These are phyloP conservation scores for Spiraea crenata DNA, from an alignment of 331 rosid genomes.

Conservation along the genomic window DNA sequence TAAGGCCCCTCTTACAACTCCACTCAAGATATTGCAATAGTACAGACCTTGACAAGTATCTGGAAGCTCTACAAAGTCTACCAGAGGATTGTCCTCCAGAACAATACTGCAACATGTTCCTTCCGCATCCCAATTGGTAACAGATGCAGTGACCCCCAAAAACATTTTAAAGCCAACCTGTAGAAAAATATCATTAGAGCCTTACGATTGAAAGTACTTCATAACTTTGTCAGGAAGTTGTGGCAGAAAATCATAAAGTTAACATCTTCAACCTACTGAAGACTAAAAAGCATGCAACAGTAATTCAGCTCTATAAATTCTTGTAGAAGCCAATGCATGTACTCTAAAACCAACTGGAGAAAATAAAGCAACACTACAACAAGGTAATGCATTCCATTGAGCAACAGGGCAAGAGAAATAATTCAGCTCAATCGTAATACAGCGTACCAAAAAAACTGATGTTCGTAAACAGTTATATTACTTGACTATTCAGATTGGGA, in stretches of 20 bases:
- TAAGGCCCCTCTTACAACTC: slow-evolving; percentile 93
- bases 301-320: not conserved
- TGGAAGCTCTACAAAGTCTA: slow-evolving; percentile 97
- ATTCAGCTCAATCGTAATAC: not conserved
- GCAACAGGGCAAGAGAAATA: not conserved
- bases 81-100: slow-evolving; percentile 95
- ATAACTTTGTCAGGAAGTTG: not conserved
- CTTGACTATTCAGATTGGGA: slow-evolving; percentile 1
- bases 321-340: not conserved
- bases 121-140: slow-evolving; percentile 91
- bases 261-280: not conserved
- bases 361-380: not conserved
- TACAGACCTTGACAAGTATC: slow-evolving; percentile 89
- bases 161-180: slow-evolving; percentile 97
- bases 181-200: slow-evolving; percentile 19
- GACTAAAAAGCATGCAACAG: not conserved
- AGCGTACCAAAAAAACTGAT: not conserved
- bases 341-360: not conserved
- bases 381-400: not conserved
- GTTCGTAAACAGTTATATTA: not conserved
- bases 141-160: slow-evolving; percentile 91
- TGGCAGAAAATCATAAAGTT: not conserved
- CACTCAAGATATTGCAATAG: slow-evolving; percentile 91
- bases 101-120: slow-evolving; percentile 89
- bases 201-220: slow-evolving; percentile 4